Conservation (phyloP, 2,329 filamentous ascomycete species). For the Neonectria punicea region DNA sequence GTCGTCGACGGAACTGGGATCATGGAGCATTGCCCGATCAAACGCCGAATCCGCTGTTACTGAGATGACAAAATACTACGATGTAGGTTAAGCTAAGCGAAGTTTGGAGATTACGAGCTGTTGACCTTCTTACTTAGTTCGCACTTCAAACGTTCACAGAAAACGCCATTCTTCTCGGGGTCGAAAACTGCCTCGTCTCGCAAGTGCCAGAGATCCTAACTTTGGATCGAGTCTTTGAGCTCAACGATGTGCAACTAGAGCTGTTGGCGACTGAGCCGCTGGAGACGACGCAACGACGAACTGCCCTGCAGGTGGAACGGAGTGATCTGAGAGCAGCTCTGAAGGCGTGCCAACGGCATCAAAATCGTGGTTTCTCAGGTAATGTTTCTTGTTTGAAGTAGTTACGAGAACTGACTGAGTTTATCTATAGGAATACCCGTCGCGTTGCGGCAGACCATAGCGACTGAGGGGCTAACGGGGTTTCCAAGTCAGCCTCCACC, state of each 20-base stretch:
- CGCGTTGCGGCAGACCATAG: neutral
- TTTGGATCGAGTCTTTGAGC: slow-evolving; percentile 4
- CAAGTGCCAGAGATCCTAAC: slow-evolving; percentile 2
- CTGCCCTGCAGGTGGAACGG: slow-evolving; percentile 7
- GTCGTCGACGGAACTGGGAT: neutral
- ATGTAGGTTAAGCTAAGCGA: neutral
- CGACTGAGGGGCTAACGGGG: neutral
- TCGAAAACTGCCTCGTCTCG: slow-evolving; percentile 12
- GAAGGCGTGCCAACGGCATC: slow-evolving; percentile 4
- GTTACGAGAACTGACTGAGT: neutral
- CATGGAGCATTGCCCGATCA: slow-evolving; percentile 3
- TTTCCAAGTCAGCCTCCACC: neutral
- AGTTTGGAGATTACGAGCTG: neutral
- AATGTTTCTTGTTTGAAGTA: neutral
- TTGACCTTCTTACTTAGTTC: neutral
- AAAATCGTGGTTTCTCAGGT: slow-evolving; percentile 12
- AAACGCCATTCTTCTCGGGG: slow-evolving; percentile 14
- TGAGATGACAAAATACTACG: slow-evolving; percentile 11
- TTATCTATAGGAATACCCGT: neutral
- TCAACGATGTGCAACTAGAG: slow-evolving; percentile 1
- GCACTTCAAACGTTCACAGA: slow-evolving; percentile 13
- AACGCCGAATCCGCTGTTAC: slow-evolving; percentile 4
- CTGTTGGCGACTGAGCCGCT: neutral
- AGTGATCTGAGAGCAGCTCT: neutral
- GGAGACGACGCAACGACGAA: slow-evolving; percentile 1